Evolutionary conservation across 78 protist species (phyloP).

Genomic region (Dictyostelium firmibasis): DNA sequence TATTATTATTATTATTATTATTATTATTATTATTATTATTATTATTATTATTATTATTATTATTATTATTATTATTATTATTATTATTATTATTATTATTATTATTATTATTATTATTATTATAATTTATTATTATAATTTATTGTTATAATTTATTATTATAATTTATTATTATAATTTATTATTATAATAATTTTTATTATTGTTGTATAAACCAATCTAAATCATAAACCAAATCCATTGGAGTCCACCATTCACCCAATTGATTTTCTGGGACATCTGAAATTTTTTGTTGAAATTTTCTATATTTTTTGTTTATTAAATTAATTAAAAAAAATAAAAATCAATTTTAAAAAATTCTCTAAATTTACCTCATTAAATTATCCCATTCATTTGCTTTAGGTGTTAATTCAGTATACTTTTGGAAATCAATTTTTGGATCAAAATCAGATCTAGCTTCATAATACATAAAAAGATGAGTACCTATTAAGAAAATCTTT

Average conservation of each 20-base stretch:
- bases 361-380: slow-evolving; percentile 46
- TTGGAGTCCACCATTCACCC: slow-evolving; percentile 66
- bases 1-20: no score
- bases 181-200: neutral
- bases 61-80: no score
- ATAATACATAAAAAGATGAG: slow-evolving; percentile 56
- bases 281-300: slow-evolving; percentile 51
- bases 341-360: neutral
- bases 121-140: neutral
- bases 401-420: slow-evolving; percentile 29
- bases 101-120: neutral
- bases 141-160: neutral
- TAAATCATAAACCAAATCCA: slow-evolving; percentile 69
- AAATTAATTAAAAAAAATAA: neutral
- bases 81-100: no score
- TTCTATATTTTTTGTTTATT: neutral
- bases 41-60: no score
- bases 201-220: neutral
- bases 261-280: slow-evolving; percentile 40
- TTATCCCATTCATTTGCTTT: slow-evolving; percentile 68
- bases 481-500: slow-evolving; percentile 45
- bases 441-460: slow-evolving; percentile 30
- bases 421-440: slow-evolving; percentile 31
- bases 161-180: no score
- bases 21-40: no score